A percentile compares a stretch with the other conserved stretches of the same genome.
These are phyloP conservation scores for Melampsora americana DNA, from an alignment of 1,284 basidiomycete species.

Conservation along the genomic window DNA sequence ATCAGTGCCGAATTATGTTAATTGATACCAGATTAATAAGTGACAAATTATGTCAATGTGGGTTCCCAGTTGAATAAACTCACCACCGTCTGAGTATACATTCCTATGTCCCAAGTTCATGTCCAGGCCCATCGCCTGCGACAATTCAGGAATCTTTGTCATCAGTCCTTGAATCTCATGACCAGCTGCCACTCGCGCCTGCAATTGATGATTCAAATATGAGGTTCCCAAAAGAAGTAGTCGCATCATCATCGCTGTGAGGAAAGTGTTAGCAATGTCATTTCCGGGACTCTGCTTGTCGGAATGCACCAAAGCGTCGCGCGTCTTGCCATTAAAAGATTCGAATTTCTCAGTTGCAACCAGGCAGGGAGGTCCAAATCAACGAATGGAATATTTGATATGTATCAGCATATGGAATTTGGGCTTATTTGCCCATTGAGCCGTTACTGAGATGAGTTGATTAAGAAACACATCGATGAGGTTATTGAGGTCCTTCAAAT, in stretches of 20 bases:
- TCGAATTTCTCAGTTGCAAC: conserved; percentile 8
- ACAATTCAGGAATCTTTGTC: not conserved
- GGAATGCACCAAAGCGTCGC: conserved; percentile 10
- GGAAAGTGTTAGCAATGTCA: no score
- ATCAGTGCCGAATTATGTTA: no score
- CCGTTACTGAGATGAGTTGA: conserved; percentile 50
- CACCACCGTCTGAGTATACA: no score
- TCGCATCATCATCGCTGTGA: conserved; percentile 2
- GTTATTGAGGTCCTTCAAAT: conserved; percentile 46
- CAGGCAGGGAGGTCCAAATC: conserved; percentile 2
- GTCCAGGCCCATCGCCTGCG: not conserved
- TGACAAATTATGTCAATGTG: no score
- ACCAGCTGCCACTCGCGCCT: not conserved
- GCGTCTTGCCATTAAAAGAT: not conserved
- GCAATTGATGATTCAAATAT: not conserved
- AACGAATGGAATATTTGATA: conserved; percentile 45
- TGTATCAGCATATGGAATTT: conserved; percentile 54
- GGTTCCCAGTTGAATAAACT: no score
- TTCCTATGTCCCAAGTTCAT: no score
- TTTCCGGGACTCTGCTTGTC: no score
- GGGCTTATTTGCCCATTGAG: conserved; percentile 56
- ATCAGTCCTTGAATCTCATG: not conserved
- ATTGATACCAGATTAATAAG: not conserved
- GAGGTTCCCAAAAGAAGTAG: conserved; percentile 54
- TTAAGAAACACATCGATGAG: conserved; percentile 54